Evolutionary conservation across 140 eudicot genomes (phyloP).

Genomic region (Erigeron philadelphicus): DNA sequence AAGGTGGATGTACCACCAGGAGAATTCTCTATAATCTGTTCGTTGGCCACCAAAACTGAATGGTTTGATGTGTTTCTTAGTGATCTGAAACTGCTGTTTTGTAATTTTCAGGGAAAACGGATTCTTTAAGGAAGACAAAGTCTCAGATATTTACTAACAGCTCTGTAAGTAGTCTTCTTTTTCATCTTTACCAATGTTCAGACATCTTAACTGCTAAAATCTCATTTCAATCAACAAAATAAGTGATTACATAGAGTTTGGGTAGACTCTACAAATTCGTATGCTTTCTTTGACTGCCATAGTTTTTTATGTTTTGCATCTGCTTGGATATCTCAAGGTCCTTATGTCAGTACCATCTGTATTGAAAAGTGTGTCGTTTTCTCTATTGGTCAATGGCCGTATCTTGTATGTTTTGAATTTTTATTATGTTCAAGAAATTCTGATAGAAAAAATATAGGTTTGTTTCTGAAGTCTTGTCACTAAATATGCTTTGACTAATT

Average conservation of each 20-base stretch:
- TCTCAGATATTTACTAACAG: constrained; percentile 74
- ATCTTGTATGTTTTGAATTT: background rate
- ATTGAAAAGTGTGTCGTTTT: constrained; percentile 8
- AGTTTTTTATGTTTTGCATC: background rate
- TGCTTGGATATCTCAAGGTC: background rate
- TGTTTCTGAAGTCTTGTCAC: too few species aligned
- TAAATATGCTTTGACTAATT: too few species aligned
- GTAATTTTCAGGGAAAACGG: constrained; percentile 48
- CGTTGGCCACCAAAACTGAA: constrained; percentile 14
- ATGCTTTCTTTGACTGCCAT: background rate
- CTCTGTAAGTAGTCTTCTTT: constrained; percentile 56
- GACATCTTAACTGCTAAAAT: background rate
- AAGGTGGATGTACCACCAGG: constrained; percentile 40
- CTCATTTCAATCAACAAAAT: background rate
- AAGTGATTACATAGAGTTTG: background rate
- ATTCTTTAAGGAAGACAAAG: constrained; percentile 60
- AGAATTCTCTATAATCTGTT: background rate
- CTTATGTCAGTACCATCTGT: background rate
- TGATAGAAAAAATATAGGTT: too few species aligned
- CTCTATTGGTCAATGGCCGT: background rate
- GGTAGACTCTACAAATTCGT: background rate
- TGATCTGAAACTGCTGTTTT: constrained; percentile 17
- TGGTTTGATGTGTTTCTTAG: background rate
- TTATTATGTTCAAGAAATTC: background rate
- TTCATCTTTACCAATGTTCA: constrained; percentile 2